Percentiles rank a stretch among this genome's conserved stretches.
phyloP scores from a whole-genome alignment of 164 flowering plant species.

The Litsea cubeba region DNA sequence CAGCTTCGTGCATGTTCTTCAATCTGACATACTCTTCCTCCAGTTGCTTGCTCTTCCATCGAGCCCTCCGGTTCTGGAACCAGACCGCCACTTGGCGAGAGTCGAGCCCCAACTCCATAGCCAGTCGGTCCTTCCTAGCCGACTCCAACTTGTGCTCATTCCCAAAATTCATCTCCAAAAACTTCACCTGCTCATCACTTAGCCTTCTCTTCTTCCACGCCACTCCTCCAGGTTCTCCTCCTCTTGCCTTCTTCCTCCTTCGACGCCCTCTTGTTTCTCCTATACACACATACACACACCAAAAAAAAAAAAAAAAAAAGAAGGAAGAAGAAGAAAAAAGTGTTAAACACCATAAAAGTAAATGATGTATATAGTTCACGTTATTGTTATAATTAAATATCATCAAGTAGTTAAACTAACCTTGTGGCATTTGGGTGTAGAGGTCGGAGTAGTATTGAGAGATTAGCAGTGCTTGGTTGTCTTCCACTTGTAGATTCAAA shows the following conservation, averaged over 20 bases:
- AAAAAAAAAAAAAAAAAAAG: not conserved
- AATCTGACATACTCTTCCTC: constrained; percentile 53
- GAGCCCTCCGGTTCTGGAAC: constrained; percentile 74
- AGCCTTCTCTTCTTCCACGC: constrained; percentile 55
- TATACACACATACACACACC: not conserved
- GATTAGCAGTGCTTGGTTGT: constrained; percentile 31
- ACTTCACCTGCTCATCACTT: constrained; percentile 42
- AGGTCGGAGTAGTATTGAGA: constrained; percentile 36
- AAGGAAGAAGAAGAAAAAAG: not conserved
- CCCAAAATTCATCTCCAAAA: constrained; percentile 49
- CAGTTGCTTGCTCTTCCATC: constrained; percentile 66
- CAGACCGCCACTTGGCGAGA: constrained; percentile 76
- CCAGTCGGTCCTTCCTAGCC: constrained; percentile 55
- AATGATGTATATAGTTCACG: not conserved
- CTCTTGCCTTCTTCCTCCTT: constrained; percentile 41
- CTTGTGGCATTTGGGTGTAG: constrained; percentile 30
- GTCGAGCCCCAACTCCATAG: constrained; percentile 57
- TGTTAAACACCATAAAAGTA: not conserved
- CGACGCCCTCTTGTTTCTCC: constrained; percentile 33
- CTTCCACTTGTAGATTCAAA: not conserved
- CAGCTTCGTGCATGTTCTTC: constrained; percentile 36
- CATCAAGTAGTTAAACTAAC: constrained; percentile 18
- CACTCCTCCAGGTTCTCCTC: constrained; percentile 4
- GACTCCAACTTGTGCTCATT: constrained; percentile 62
- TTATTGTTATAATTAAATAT: not conserved